Base-by-base conservation (phyloP, 371 early-diverging fungal species). In the Mortierella sp. region DNA sequence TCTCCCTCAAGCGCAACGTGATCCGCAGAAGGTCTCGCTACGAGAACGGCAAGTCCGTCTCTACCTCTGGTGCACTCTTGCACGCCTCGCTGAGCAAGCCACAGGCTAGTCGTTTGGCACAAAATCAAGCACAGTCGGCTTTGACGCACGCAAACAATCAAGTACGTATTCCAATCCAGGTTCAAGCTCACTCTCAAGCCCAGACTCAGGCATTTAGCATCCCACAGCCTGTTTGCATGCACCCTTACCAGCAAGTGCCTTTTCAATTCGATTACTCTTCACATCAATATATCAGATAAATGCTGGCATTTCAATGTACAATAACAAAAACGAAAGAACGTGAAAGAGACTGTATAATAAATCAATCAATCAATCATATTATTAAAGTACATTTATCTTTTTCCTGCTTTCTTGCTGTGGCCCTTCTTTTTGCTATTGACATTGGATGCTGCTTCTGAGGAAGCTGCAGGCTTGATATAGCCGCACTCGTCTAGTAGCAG, bases 11-110 rank as follows among this genome's bases (percentile, higher is more conserved):
- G 83, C 93, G 93, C 5, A 93, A 94, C 68, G 89, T 95, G 18
- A 96, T 96, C 49, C 91, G 93, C 51, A 94, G 96, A 76, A 89
- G 96, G 40, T 91, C 93, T 66, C 90, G 94, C 52, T 89, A 90
- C 54, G 93, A 93, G 78, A 84, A 83, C 24, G 84, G 75, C 55
- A 75, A 72, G 66, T 28, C 68, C 16, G 66, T 59, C 12, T n/a
- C 70, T n/a, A 28, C 70, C 43, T 40, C 55, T 3, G 24, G 28
- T 61, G 37, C 62, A 14, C 12, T 22, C 60, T 35, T 52, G 20
- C 40, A 49, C 94, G 14, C 97, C 96, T 78, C 88, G 87, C 60
- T 86, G 89, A 70, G 89, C 89, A 57, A 87, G 93, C 16, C 94
- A 45, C 59, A 64, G 10, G 59, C 18, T 8, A 49, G 24, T 89